A percentile compares a stretch with the other conserved stretches of the same genome.
These are phyloP conservation scores for Solanum paucissectum DNA, from an alignment of 257 asterid genomes.

Conservation along the genomic window DNA sequence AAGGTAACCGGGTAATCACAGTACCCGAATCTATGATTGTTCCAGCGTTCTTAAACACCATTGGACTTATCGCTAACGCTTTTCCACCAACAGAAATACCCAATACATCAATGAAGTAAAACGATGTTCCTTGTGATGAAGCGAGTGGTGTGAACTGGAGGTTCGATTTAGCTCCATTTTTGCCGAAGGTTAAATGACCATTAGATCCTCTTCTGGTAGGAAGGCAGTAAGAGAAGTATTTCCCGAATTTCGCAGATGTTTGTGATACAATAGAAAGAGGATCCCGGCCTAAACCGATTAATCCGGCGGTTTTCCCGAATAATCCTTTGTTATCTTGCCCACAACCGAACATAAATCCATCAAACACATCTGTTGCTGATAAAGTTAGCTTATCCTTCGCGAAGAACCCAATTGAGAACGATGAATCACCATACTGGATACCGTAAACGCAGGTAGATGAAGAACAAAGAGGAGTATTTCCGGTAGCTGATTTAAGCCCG, in stretches of 20 bases:
- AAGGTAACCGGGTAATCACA: conserved; percentile 61
- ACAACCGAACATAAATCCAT: conserved; percentile 53
- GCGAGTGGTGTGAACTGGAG: conserved; percentile 43
- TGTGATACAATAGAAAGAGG: conserved; percentile 52
- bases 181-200: conserved; percentile 62
- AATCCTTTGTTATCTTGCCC: conserved; percentile 63
- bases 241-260: conserved; percentile 39
- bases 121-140: conserved; percentile 5
- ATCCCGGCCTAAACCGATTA: conserved; percentile 61
- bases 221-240: conserved; percentile 68
- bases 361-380: conserved; percentile 28
- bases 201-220: conserved; percentile 41
- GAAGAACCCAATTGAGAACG: conserved; percentile 46
- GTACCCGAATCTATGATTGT: conserved; percentile 73
- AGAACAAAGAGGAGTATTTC: conserved; percentile 29
- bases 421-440: conserved; percentile 46
- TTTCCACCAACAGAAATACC: conserved; percentile 39
- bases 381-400: conserved; percentile 42
- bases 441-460: conserved; percentile 38
- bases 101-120: conserved; percentile 41
- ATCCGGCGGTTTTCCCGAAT: conserved; percentile 50
- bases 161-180: background rate
- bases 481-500: conserved; percentile 30
- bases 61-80: conserved; percentile 24
- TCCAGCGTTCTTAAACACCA: conserved; percentile 38